Evolutionary conservation across 768 basidiomycete genomes (phyloP), one percentile per base, ranked within the genome.

Genomic region (Trametes gibbosa): DNA sequence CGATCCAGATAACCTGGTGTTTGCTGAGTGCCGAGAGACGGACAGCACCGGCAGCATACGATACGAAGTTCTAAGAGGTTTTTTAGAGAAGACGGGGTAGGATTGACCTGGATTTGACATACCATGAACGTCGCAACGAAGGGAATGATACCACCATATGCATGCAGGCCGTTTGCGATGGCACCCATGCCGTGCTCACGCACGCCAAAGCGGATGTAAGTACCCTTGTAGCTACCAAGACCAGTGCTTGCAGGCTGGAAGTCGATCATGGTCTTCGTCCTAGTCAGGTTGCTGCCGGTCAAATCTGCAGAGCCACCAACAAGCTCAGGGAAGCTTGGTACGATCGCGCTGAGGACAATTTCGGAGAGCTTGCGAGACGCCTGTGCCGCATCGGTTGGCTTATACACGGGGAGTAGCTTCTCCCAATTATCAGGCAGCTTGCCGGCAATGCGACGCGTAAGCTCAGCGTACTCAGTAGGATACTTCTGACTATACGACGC

Each of bases 151-250:
- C 85, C 92, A 60, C 95, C 95, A 74, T 97, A 98, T 2, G 94
- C 95, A 62, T 79, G 73, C 62, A 95, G 73, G 71, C 95, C 95
- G 73, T 97, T 97, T 65, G 87, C 92, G 68, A 98, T 94, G 54
- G 95, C 95, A 67, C 89, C 91, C 95, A 97, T 98, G 65, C 80
- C 95, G 74, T 98, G 95, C 74, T 98, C 95, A 75, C 95, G 91
- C 57, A 98, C 94, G 83, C 95, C 95, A 77, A 90, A 98, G 55
- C 95, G 90, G 72, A 98, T 85, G 73, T 98, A 97, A 47, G 87
- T 89, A 52, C 95, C 95, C 56, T 84, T 75, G 74, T 94, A 96
- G 59, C 72, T 80, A 58, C 95, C 95, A 43, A 96, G 81, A 32
- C 85, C 85, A 19, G 92, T 95, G 76, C 80, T 85, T 19, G 90